Evolutionary conservation across 345 rosid genomes (phyloP).

Genomic region (Populus davidiana): DNA sequence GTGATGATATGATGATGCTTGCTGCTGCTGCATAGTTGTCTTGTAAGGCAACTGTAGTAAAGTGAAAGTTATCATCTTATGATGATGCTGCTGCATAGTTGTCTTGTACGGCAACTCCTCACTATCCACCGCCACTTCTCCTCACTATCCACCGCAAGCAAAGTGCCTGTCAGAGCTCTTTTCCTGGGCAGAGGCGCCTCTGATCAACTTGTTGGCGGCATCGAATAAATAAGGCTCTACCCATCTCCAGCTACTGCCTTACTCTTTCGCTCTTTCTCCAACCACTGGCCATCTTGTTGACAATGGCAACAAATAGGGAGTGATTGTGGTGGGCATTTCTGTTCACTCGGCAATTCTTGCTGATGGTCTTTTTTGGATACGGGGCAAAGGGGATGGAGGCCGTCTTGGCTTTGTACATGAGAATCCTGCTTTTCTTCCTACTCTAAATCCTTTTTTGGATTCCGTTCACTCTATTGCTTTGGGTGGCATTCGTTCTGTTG

Average conservation of each 20-base stretch:
- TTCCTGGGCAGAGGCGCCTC: constrained; percentile 92
- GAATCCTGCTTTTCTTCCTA: constrained; percentile 64
- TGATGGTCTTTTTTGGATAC: constrained; percentile 67
- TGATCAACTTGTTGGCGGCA: constrained; percentile 93
- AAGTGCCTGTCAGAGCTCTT: constrained; percentile 54
- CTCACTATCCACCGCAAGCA: constrained; percentile 24
- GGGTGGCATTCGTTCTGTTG: constrained; percentile 87
- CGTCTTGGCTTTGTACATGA: constrained; percentile 88
- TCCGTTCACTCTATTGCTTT: constrained; percentile 52
- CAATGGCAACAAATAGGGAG: not conserved
- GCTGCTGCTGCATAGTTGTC: not conserved
- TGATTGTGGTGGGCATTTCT: constrained; percentile 59
- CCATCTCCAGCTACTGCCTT: constrained; percentile 51
- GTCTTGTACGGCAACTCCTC: not conserved
- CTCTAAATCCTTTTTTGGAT: constrained; percentile 58
- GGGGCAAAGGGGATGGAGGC: constrained; percentile 99
- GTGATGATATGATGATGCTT: not conserved
- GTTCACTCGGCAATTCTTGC: constrained; percentile 67
- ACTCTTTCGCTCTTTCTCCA: constrained; percentile 49
- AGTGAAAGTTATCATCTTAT: not conserved
- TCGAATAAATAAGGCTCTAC: constrained; percentile 66
- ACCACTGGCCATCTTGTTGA: constrained; percentile 46
- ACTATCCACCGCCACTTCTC: constrained; percentile 19
- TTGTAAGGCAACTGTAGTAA: not conserved
- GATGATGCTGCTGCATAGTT: not conserved